These are phyloP conservation scores for Orbilia blumenaviensis DNA, from an alignment of 2,329 filamentous ascomycete species.

Conservation along the genomic window DNA sequence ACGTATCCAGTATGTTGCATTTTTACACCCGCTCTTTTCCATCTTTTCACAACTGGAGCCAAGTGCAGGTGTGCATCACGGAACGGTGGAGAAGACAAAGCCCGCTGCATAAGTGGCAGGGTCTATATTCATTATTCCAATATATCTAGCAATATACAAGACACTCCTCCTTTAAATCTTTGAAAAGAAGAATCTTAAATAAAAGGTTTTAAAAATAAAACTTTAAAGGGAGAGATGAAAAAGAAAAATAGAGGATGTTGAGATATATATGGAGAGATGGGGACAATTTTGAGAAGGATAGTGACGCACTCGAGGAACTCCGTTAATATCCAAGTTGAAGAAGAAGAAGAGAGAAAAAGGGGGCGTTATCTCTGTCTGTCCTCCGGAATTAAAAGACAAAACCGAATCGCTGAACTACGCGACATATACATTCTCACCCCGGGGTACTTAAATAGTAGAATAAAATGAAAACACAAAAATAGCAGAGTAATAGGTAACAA, in stretches of 20 bases:
- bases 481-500: background rate
- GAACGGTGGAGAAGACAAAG: too few species aligned
- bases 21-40: too few species aligned
- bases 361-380: background rate
- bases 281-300: too few species aligned
- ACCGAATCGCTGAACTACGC: background rate
- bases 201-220: background rate
- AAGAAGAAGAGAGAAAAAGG: background rate
- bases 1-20: too few species aligned
- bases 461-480: background rate
- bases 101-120: too few species aligned
- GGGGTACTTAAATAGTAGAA: background rate
- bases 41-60: too few species aligned
- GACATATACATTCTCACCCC: conserved; percentile 13
- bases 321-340: too few species aligned
- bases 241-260: too few species aligned
- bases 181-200: background rate
- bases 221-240: background rate
- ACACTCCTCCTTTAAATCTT: background rate
- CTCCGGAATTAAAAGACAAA: background rate
- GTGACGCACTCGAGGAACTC: background rate
- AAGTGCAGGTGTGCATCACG: too few species aligned
- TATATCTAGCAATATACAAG: background rate
- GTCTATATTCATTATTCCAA: background rate
- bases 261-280: too few species aligned